Base-by-base conservation (phyloP, 1,139 yeast species). In the Debaryomycetaceae sp. region DNA sequence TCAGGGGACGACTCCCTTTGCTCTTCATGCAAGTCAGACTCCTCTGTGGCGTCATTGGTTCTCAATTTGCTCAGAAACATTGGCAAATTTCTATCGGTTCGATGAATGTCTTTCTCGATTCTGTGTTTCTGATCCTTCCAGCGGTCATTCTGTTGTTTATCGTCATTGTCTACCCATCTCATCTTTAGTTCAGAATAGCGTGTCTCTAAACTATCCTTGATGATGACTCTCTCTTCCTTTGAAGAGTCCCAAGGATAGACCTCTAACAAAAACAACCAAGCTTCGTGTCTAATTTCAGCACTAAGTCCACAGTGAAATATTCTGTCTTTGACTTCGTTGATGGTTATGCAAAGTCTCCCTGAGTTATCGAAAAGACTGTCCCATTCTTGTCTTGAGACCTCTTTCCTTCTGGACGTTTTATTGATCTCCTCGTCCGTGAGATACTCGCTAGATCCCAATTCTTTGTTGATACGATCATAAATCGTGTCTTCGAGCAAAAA, bases 211-310 rank as follows among this genome's bases (percentile, higher is more conserved):
- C 86, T 82, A 41, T 77, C 66, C 36, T 68, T 60, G 13, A 88
- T 64, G 17, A 80, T 79, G 35, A 72, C 66, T 40, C 98, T 76
- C 51, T 90, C 97, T 39, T 78, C 80, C 5, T 55, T 54, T 6
- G 89, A 81, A 4, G 95, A 81, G 52, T 86, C 91, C 98, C 98
- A 93, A 0, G 96, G 93, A 58, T 74, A 89, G 1, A 93, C 90
- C 0, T 81, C 91, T 20, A 93, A 70, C 43, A 95, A 63, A 59
- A 89, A 93, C 24, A 85, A 72, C 98, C 99, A 93, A 0, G 89
- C 97, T 46, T 85, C 85, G 6, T 72, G 69, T 47, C 98, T 72
- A 2, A 85, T 75, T 2, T 62, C 61, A 11, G 70, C 70, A 20
- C 79, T 81, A 6, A 91, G 66, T 0, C 97, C 97, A 4, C 97